Conservation (phyloP, 495 filamentous ascomycete species). For the Apodospora peruviana region DNA sequence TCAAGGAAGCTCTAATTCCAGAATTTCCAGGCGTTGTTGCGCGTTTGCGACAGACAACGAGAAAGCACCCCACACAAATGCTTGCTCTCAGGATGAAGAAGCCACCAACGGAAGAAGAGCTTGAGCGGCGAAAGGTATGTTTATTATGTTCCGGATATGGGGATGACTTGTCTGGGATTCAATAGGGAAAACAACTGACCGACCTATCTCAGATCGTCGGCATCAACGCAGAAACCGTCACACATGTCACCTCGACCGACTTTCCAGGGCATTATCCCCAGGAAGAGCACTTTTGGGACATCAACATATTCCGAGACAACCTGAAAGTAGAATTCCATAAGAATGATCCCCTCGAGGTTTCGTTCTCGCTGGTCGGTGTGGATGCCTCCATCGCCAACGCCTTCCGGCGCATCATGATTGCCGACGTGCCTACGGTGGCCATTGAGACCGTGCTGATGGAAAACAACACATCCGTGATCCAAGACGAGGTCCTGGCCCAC, state of each 20-base stretch:
- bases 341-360: conserved; percentile 64
- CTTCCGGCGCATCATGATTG: conserved; percentile 93
- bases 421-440: conserved; percentile 89
- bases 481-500: conserved; percentile 90
- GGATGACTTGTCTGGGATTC: too few relatives aligned
- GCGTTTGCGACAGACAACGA: background rate
- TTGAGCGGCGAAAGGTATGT: conserved; percentile 36
- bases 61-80: background rate
- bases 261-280: conserved; percentile 86
- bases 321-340: conserved; percentile 79
- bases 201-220: conserved; percentile 83
- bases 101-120: conserved; percentile 33
- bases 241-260: conserved; percentile 80
- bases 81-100: conserved; percentile 6
- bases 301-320: conserved; percentile 62
- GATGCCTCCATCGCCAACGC: conserved; percentile 95
- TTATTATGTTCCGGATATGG: too few relatives aligned
- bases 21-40: background rate
- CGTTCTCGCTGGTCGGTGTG: conserved; percentile 85
- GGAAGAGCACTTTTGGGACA: conserved; percentile 83
- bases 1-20: background rate
- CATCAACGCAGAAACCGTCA: conserved; percentile 82
- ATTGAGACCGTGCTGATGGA: conserved; percentile 87
- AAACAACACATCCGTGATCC: conserved; percentile 95
- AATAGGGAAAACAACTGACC: too few relatives aligned